Base-by-base conservation (phyloP, 345 rosid species). In the Corchorus capsularis region DNA sequence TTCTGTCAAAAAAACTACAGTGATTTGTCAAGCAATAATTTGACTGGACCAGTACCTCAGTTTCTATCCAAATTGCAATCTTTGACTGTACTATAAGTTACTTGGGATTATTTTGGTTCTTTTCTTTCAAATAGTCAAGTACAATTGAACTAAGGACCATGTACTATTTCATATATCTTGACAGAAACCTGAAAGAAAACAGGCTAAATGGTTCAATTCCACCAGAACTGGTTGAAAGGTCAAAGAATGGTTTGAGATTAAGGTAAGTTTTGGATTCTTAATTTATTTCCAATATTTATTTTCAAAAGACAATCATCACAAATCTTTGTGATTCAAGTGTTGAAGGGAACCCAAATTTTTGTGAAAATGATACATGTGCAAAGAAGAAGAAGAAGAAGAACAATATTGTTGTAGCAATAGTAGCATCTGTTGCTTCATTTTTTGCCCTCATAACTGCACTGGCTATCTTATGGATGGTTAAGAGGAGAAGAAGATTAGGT, bases 41-140 rank as follows among this genome's bases (percentile, higher is more conserved):
- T 92, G 71, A 69, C 77, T 37, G 97, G 97, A 62, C 13, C 68
- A 0, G 72, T 92, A 50, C 94, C 97, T 3, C 66, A 14, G 0
- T 76, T 82, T 69, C 74, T 92, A 0, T 76, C 84, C 7, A 41
- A 71, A 37, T 46, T 88, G 83, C 39, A 57, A 16, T 54, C n/a
- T 62, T 81, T 91, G 75, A 86, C 12, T 49, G 12, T 72, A 75
- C 62, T 91, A 90, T 89, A 69, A 86, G 92, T 27, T 39, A 43
- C 17, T 19, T 1, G 39, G 49, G 13, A 63, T 73, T 83, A 35
- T 72, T 69, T 77, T 16, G 76, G 76, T 39, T 71, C 19, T 20
- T 9, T 27, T 27, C 27, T 27, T 27, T 27, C 27, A 27, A 27
- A 27, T 27, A 4, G 19, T 27, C 27, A 27, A 27, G 0, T 27